A percentile compares a stretch with the other conserved stretches of the same genome.
phyloP scores from a whole-genome alignment of 2,329 filamentous ascomycete genomes.

The Blastomyces gilchristii region DNA sequence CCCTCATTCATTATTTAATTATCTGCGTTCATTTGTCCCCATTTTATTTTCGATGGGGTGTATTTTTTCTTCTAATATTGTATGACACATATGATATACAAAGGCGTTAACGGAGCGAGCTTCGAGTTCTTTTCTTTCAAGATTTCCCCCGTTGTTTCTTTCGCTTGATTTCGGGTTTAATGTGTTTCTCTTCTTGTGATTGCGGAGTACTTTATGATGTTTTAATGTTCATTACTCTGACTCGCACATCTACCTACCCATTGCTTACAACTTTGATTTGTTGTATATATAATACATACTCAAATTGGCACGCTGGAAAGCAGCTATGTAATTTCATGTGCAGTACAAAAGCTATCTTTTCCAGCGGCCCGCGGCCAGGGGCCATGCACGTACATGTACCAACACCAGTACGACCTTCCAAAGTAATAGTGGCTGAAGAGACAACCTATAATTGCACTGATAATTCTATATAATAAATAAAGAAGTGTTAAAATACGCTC shows the following conservation, averaged over 20 bases:
- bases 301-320: neutral
- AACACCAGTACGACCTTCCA: neutral
- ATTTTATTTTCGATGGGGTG: constrained; percentile 7
- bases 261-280: neutral
- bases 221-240: neutral
- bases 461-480: neutral
- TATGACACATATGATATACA: constrained; percentile 5
- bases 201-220: neutral
- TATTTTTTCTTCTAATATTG: neutral
- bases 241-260: neutral
- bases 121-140: neutral
- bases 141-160: neutral
- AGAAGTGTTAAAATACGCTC: neutral
- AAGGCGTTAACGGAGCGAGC: constrained; percentile 7
- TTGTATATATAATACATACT: neutral
- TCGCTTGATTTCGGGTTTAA: too few relatives aligned
- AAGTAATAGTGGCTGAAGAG: neutral
- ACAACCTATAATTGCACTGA: neutral
- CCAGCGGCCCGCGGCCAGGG: neutral
- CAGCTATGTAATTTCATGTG: neutral
- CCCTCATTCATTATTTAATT: constrained; percentile 1
- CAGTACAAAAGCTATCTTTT: neutral
- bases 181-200: neutral
- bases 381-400: too few relatives aligned
- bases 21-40: constrained; percentile 9